phyloP scores from a whole-genome alignment of 345 rosid genomes.

The Cardamine occulta region DNA sequence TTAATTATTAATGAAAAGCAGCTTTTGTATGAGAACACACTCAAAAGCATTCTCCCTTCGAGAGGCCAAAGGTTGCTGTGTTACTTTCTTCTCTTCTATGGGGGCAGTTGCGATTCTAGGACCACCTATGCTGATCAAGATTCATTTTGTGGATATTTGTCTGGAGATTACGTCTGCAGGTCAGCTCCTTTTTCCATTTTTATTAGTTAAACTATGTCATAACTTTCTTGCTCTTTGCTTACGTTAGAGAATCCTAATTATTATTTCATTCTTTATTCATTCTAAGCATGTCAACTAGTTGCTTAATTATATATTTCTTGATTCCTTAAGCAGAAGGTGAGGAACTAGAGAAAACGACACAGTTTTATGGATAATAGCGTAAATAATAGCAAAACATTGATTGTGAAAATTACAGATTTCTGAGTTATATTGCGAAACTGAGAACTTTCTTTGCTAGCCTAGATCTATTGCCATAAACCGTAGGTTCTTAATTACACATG shows the following conservation, averaged over 20 bases:
- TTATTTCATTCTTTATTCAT: slow-evolving; percentile 38
- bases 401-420: neutral
- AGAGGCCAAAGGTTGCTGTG: slow-evolving; percentile 46
- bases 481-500: neutral
- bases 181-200: slow-evolving; percentile 37
- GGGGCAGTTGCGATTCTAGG: slow-evolving; percentile 38
- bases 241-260: slow-evolving; percentile 43
- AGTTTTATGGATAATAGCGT: slow-evolving; percentile 23
- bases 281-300: slow-evolving; percentile 40
- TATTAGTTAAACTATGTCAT: slow-evolving; percentile 39
- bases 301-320: slow-evolving; percentile 31
- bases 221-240: slow-evolving; percentile 42
- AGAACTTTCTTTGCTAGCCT: neutral
- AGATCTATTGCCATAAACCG: slow-evolving; percentile 6
- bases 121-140: slow-evolving; percentile 44
- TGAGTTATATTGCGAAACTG: slow-evolving; percentile 3
- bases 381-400: neutral
- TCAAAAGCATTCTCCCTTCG: slow-evolving; percentile 41
- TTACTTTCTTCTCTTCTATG: slow-evolving; percentile 44
- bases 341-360: slow-evolving; percentile 11
- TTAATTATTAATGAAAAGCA: slow-evolving; percentile 34
- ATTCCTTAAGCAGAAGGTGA: slow-evolving; percentile 31
- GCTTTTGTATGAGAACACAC: slow-evolving; percentile 40
- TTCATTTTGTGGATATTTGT: slow-evolving; percentile 40
- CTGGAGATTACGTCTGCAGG: slow-evolving; percentile 43